Percentiles rank a stretch among this genome's conserved stretches.
Conservation (phyloP, 768 basidiomycete species). For the Russula brevipes region DNA sequence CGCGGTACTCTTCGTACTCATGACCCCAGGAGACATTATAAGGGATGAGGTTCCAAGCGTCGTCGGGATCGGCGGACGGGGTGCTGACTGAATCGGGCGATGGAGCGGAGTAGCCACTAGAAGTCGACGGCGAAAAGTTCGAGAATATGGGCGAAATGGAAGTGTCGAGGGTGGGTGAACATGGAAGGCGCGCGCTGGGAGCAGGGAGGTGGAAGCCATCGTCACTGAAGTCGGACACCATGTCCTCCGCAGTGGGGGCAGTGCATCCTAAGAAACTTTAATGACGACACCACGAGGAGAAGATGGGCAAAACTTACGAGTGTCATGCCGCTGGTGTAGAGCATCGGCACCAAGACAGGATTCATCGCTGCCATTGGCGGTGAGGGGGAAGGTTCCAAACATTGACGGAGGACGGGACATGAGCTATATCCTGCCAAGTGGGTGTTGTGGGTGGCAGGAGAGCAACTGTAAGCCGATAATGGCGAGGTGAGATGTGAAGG, state of each 20-base stretch:
- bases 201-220: constrained; percentile 15
- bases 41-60: constrained; percentile 37
- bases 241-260: constrained; percentile 1
- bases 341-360: constrained; percentile 9
- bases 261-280: background rate
- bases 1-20: constrained; percentile 33
- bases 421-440: constrained; percentile 1
- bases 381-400: constrained; percentile 19
- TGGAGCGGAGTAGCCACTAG: constrained; percentile 21
- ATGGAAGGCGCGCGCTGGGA: constrained; percentile 15
- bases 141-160: constrained; percentile 24
- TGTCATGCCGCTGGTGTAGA: constrained; percentile 6
- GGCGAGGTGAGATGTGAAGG: background rate
- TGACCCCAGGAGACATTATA: constrained; percentile 39
- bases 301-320: background rate
- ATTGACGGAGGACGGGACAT: constrained; percentile 20
- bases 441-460: background rate
- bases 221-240: constrained; percentile 10
- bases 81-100: constrained; percentile 14
- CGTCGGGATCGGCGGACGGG: constrained; percentile 26
- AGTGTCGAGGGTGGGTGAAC: constrained; percentile 19
- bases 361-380: constrained; percentile 9
- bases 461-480: background rate
- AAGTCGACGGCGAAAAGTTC: constrained; percentile 22
- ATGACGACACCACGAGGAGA: background rate